Conservation (phyloP, 2,329 filamentous ascomycete genomes). For the Hypocrella siamensis region DNA sequence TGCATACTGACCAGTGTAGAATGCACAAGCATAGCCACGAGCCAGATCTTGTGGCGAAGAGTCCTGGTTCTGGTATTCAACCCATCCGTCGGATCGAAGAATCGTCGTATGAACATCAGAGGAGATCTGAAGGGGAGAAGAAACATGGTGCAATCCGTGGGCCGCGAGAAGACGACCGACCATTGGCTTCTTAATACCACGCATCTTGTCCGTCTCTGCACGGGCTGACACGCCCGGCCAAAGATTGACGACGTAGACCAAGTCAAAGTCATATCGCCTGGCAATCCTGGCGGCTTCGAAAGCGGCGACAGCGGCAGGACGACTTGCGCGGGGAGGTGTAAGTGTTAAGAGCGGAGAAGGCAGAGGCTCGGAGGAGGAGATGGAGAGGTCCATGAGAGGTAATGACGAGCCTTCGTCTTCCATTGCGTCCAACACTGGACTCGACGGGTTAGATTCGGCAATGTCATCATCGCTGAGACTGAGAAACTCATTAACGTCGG, state of each 20-base stretch:
- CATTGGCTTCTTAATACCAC: conserved; percentile 12
- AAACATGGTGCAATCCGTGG: conserved; percentile 34
- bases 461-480: conserved; percentile 42
- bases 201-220: conserved; percentile 4
- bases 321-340: conserved; percentile 26
- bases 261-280: conserved; percentile 37
- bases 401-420: conserved; percentile 2
- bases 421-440: conserved; percentile 4
- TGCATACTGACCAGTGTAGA: conserved; percentile 27
- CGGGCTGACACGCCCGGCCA: conserved; percentile 26
- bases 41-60: conserved; percentile 28
- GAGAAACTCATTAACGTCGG: conserved; percentile 37
- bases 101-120: conserved; percentile 32
- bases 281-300: conserved; percentile 40
- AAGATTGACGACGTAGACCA: conserved; percentile 42
- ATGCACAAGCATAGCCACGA: conserved; percentile 36
- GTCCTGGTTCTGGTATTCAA: conserved; percentile 31
- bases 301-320: conserved; percentile 30
- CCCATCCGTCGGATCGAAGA: conserved; percentile 32
- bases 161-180: conserved; percentile 38
- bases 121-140: conserved; percentile 35
- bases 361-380: conserved; percentile 9
- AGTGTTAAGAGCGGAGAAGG: conserved; percentile 23
- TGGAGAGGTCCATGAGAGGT: conserved; percentile 9
- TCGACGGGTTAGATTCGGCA: conserved; percentile 24